phyloP scores from a whole-genome alignment of 169 alveolate species.

The Ichthyophthirius multifiliis region DNA sequence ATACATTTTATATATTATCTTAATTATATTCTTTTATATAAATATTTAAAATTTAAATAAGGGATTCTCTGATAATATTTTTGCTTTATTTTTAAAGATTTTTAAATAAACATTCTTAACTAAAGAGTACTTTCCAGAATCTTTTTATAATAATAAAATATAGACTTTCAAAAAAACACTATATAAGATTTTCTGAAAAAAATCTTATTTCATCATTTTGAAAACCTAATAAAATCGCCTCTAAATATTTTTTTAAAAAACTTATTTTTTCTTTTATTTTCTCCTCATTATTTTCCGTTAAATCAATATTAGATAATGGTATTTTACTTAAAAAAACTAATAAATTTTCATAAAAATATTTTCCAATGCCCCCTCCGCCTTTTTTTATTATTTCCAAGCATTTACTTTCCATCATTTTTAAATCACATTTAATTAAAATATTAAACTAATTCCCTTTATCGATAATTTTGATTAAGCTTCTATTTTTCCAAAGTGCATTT shows the following conservation, averaged over 20 bases:
- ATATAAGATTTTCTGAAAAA: background rate
- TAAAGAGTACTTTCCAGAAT: background rate
- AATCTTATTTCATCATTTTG: background rate
- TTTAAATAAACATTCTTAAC: background rate
- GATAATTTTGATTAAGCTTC: background rate
- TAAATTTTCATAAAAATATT: background rate
- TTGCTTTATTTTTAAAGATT: background rate
- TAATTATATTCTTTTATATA: background rate
- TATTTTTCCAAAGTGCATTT: conserved; percentile 4
- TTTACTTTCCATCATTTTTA: conserved; percentile 11
- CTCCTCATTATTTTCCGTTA: background rate
- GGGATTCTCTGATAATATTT: background rate
- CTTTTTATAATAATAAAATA: background rate
- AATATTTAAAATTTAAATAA: background rate
- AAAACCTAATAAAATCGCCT: background rate
- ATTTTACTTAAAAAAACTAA: background rate
- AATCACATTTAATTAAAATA: background rate
- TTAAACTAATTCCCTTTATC: background rate
- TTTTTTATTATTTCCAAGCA: background rate
- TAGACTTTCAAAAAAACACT: background rate
- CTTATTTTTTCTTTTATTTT: background rate
- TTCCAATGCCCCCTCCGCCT: conserved; percentile 2
- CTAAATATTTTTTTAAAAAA: conserved; percentile 2
- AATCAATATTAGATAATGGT: background rate
- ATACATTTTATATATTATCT: background rate